Evolutionary conservation across 371 early-diverging fungal genomes (phyloP).

Genomic region (Choanephora cucurbitarum): DNA sequence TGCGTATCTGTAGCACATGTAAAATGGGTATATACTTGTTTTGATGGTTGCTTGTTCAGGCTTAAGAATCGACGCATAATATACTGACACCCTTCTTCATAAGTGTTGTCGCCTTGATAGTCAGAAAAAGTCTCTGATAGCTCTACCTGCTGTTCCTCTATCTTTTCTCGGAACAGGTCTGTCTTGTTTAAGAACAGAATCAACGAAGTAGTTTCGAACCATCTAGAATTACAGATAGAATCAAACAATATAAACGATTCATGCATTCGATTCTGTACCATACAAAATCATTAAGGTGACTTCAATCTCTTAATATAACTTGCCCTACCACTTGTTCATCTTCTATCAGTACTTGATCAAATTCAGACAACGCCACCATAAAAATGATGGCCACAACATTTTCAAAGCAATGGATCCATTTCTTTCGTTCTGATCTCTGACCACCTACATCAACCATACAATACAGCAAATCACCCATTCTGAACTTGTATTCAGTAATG

Average conservation of each 20-base stretch:
- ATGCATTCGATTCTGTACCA: slow-evolving; percentile 87
- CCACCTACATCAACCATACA: slow-evolving; percentile 91
- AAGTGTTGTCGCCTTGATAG: slow-evolving; percentile 56
- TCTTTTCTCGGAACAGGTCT: slow-evolving; percentile 87
- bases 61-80: slow-evolving; percentile 26
- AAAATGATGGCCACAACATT: slow-evolving; percentile 90
- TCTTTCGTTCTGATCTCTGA: slow-evolving; percentile 84
- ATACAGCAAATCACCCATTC: slow-evolving; percentile 70
- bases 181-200: slow-evolving; percentile 95
- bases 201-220: slow-evolving; percentile 90
- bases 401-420: slow-evolving; percentile 91
- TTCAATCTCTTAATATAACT: background rate
- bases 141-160: slow-evolving; percentile 57
- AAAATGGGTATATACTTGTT: slow-evolving; percentile 56
- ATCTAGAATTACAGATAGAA: slow-evolving; percentile 88
- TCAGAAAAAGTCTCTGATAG: slow-evolving; percentile 87
- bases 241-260: slow-evolving; percentile 93
- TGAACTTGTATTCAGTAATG: slow-evolving; percentile 78
- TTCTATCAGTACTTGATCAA: slow-evolving; percentile 88
- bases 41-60: slow-evolving; percentile 34
- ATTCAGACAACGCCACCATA: slow-evolving; percentile 85
- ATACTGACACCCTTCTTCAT: background rate
- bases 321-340: slow-evolving; percentile 54
- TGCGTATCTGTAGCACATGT: slow-evolving; percentile 59
- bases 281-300: background rate